Base-by-base conservation (phyloP, 2,329 filamentous ascomycete genomes). In the Fusarium verticillioides region DNA sequence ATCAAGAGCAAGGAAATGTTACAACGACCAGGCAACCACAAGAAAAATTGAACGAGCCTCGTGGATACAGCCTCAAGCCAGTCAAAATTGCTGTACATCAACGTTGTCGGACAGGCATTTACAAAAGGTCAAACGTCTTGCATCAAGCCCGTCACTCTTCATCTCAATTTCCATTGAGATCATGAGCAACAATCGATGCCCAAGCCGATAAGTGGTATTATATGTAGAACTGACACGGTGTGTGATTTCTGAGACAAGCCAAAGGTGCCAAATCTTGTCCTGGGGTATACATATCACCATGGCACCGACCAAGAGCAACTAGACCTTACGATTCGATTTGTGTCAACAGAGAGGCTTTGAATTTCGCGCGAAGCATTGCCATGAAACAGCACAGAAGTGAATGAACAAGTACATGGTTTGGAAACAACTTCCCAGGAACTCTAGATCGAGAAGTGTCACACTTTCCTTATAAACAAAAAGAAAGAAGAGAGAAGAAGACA, bases 21-120 rank as follows among this genome's bases (percentile, higher is more conserved):
- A 52, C 39, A 37, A 36, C 49, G 16, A 19, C 39, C 23, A 37
- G 40, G 42, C 54, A 37, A 36, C 21, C 37, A 40, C 40, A 34
- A 61, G 46, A 43, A 49, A 49, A 39, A 15, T 30, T 44, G 46
- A 40, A 7, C 19, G 18, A 64, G 39, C 30, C 59, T 43, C 56
- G 60, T 69, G 67, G 39, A 39, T 60, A 66, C 36, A 42, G 56
- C 49, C 15, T 62, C 23, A 36, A 58, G n/a, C 71, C 71, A 74
- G 67, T 74, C 30, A 74, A 26, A 44, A 39, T 50, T 30, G 34
- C 32, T 44, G 9, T 30, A 49, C 42, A 15, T 32, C 71, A 74
- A 74, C 71, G 71, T 74, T 74, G 46, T 23, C 40, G 23, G 39
- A 39, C 42, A 54, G 52, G 21, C 42, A 40, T 42, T 30, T 39